Evolutionary conservation across 305 asterid genomes (phyloP).

Genomic region (Ilex paraguariensis): DNA sequence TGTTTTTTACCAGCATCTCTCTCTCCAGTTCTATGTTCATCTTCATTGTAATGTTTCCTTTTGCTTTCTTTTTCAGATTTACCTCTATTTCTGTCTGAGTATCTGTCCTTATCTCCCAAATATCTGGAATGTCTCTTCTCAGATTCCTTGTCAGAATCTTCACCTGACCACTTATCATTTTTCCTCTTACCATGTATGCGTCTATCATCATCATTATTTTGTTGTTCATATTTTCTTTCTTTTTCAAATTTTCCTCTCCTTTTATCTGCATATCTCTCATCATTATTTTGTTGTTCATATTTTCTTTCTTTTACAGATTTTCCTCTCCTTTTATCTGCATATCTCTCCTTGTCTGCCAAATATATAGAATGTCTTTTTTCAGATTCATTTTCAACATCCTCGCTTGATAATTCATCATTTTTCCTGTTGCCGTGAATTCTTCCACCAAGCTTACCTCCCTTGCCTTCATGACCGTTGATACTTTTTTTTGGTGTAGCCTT

Average conservation of each 20-base stretch:
- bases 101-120: slow-evolving; percentile 30
- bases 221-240: slow-evolving; percentile 30
- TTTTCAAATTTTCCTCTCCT: slow-evolving; percentile 43
- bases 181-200: slow-evolving; percentile 51
- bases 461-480: slow-evolving; percentile 23
- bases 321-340: too few relatives aligned
- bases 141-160: slow-evolving; percentile 41
- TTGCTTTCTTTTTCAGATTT: slow-evolving; percentile 49
- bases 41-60: slow-evolving; percentile 49
- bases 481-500: slow-evolving; percentile 30
- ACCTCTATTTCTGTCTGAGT: slow-evolving; percentile 38
- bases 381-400: slow-evolving; percentile 37
- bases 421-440: slow-evolving; percentile 30
- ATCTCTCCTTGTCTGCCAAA: slow-evolving; percentile 34
- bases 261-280: slow-evolving; percentile 38
- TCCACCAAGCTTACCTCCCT: slow-evolving; percentile 36
- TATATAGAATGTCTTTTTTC: slow-evolving; percentile 39
- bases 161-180: slow-evolving; percentile 32
- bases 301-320: too few relatives aligned
- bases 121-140: slow-evolving; percentile 46
- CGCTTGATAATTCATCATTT: slow-evolving; percentile 32
- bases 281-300: too few relatives aligned
- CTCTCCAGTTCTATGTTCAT: slow-evolving; percentile 44
- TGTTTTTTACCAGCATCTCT: slow-evolving; percentile 29
- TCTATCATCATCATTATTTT: slow-evolving; percentile 28